phyloP scores from a whole-genome alignment of 768 basidiomycete genomes.

The Plicaturopsis crispa region DNA sequence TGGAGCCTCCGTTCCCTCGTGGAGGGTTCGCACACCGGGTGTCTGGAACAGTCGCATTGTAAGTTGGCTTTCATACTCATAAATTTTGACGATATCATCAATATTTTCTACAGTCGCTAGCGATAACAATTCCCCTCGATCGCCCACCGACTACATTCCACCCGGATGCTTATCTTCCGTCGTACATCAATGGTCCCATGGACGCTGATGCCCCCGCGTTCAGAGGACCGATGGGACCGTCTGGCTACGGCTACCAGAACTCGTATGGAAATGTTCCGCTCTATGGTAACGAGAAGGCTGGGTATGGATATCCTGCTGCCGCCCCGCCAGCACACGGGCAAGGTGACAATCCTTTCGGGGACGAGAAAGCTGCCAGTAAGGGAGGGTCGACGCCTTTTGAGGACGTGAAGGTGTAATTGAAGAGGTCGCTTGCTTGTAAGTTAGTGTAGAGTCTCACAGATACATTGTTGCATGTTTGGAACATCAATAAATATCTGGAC shows the following conservation, averaged over 20 bases:
- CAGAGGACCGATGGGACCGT: no score
- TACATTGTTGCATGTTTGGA: no score
- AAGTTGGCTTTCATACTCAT: conserved; percentile 4
- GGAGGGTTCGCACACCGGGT: conserved; percentile 34
- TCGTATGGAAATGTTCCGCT: conserved; percentile 33
- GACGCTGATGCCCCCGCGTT: conserved; percentile 24
- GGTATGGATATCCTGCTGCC: no score
- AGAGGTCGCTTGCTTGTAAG: no score
- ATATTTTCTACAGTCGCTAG: conserved; percentile 24
- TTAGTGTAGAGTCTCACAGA: no score
- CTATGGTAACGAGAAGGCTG: conserved; percentile 31
- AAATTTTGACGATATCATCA: neutral
- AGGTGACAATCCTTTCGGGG: no score
- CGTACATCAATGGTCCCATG: conserved; percentile 31
- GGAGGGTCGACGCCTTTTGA: no score
- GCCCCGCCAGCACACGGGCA: conserved; percentile 10
- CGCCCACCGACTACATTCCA: conserved; percentile 28
- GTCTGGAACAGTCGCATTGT: conserved; percentile 31
- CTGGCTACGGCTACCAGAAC: no score
- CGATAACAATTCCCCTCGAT: conserved; percentile 27
- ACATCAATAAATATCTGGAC: no score
- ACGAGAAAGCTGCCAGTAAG: no score
- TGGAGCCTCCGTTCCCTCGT: conserved; percentile 27
- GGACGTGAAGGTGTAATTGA: no score
- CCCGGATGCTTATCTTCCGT: conserved; percentile 33